These are phyloP conservation scores for Luzula sylvatica DNA, from an alignment of 176 grass and related monocot species.

Conservation along the genomic window DNA sequence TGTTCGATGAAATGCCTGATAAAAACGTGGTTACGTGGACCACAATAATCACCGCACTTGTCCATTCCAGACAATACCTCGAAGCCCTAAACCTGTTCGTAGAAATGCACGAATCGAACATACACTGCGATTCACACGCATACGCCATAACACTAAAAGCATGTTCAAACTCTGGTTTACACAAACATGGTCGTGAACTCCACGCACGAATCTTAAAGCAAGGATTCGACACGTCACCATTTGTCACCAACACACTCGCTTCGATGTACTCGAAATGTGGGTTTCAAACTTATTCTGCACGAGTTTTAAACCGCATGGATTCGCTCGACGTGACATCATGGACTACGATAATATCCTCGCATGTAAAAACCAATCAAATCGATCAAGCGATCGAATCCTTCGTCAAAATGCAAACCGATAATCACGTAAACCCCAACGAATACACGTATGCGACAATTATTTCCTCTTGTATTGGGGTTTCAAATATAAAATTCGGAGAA, in stretches of 20 bases:
- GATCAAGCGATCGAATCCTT: slow-evolving; percentile 37
- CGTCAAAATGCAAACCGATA: slow-evolving; percentile 25
- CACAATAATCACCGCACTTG: slow-evolving; percentile 32
- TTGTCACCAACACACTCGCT: slow-evolving; percentile 41
- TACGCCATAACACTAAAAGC: slow-evolving; percentile 37
- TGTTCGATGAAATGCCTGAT: slow-evolving; percentile 40
- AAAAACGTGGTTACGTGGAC: slow-evolving; percentile 54
- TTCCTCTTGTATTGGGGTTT: slow-evolving; percentile 31
- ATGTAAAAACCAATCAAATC: slow-evolving; percentile 27
- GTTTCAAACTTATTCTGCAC: neutral
- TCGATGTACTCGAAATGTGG: slow-evolving; percentile 29
- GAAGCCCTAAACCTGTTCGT: slow-evolving; percentile 44
- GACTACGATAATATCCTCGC: slow-evolving; percentile 38
- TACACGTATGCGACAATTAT: slow-evolving; percentile 54
- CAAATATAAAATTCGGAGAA: slow-evolving; percentile 16
- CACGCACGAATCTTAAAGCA: slow-evolving; percentile 38
- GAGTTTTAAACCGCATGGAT: slow-evolving; percentile 22
- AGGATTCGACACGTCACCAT: slow-evolving; percentile 29
- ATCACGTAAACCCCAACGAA: slow-evolving; percentile 30
- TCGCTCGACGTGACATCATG: slow-evolving; percentile 31
- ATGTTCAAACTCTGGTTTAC: slow-evolving; percentile 22
- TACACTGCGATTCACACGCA: slow-evolving; percentile 44
- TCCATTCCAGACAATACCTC: slow-evolving; percentile 24
- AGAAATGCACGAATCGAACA: slow-evolving; percentile 30
- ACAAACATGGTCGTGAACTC: slow-evolving; percentile 33